Conservation (phyloP, 2,329 filamentous ascomycete species). For the Aspergillus sp. region DNA sequence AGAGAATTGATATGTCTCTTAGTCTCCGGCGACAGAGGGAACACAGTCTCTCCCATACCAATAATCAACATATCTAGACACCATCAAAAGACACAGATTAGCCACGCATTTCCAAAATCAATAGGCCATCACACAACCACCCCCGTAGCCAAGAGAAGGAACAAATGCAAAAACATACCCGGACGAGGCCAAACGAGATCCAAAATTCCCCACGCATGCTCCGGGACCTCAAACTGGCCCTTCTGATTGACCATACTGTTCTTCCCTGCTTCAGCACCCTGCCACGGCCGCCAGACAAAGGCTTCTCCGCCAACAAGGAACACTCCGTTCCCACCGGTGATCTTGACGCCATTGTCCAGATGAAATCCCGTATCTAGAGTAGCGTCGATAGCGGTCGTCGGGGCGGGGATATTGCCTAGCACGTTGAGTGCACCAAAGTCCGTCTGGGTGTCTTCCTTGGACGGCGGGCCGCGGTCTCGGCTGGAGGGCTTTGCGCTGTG, state of each 20-base stretch:
- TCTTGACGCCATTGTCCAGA: constrained; percentile 75
- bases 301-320: constrained; percentile 83
- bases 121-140: background rate
- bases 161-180: constrained; percentile 57
- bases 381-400: constrained; percentile 79
- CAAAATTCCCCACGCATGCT: constrained; percentile 72
- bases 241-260: constrained; percentile 67
- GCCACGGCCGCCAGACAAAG: constrained; percentile 87
- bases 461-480: constrained; percentile 62
- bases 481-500: constrained; percentile 42
- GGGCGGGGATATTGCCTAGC: constrained; percentile 70
- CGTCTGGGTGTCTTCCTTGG: constrained; percentile 64
- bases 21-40: constrained; percentile 74
- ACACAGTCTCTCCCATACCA: constrained; percentile 75
- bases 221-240: constrained; percentile 76
- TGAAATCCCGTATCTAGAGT: constrained; percentile 83
- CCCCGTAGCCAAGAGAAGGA: background rate
- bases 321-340: constrained; percentile 69
- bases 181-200: constrained; percentile 83
- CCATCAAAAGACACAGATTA: background rate
- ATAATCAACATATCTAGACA: constrained; percentile 61
- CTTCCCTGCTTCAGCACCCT: constrained; percentile 42
- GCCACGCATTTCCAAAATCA: background rate
- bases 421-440: constrained; percentile 79
- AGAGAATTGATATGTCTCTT: constrained; percentile 71